phyloP scores from a whole-genome alignment of 2,329 filamentous ascomycete genomes.

The Monilinia fructigena region DNA sequence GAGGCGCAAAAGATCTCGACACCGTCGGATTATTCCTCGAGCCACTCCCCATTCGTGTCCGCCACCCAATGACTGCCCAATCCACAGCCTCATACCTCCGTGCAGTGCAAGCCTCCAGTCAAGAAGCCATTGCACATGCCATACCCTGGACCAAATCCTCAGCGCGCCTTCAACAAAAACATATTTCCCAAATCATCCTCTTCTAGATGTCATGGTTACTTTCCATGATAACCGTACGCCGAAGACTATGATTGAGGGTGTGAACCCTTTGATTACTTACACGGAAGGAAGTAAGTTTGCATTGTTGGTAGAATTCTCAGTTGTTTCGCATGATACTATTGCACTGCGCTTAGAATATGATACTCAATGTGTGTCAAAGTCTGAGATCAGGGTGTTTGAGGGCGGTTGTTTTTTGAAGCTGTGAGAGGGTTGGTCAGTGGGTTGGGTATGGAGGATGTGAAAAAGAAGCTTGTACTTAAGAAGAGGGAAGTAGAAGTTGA shows the following conservation, averaged over 20 bases:
- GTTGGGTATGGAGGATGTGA: not conserved
- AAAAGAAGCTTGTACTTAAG: not conserved
- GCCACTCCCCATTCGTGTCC: slow-evolving; percentile 18
- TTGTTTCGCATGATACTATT: not conserved
- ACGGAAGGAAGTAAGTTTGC: slow-evolving; percentile 19
- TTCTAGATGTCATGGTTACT: slow-evolving; percentile 35
- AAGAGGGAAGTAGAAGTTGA: not conserved
- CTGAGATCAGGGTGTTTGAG: slow-evolving; percentile 3
- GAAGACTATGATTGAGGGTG: not conserved
- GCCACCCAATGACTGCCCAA: not conserved
- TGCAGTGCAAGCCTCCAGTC: slow-evolving; percentile 31
- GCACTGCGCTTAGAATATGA: slow-evolving; percentile 16
- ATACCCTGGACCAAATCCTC: slow-evolving; percentile 39
- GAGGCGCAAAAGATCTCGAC: slow-evolving; percentile 32
- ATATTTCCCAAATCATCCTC: slow-evolving; percentile 27
- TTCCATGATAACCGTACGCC: slow-evolving; percentile 29
- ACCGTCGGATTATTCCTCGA: slow-evolving; percentile 27
- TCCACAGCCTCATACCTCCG: not conserved
- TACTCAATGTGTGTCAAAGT: not conserved
- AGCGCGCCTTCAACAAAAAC: slow-evolving; percentile 27
- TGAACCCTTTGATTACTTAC: slow-evolving; percentile 8
- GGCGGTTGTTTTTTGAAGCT: slow-evolving; percentile 2
- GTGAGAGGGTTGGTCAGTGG: not conserved
- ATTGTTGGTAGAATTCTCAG: not conserved
- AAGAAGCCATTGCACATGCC: slow-evolving; percentile 37